Evolutionary conservation across 768 basidiomycete genomes (phyloP).

Genomic region (Amanita brunnescens): DNA sequence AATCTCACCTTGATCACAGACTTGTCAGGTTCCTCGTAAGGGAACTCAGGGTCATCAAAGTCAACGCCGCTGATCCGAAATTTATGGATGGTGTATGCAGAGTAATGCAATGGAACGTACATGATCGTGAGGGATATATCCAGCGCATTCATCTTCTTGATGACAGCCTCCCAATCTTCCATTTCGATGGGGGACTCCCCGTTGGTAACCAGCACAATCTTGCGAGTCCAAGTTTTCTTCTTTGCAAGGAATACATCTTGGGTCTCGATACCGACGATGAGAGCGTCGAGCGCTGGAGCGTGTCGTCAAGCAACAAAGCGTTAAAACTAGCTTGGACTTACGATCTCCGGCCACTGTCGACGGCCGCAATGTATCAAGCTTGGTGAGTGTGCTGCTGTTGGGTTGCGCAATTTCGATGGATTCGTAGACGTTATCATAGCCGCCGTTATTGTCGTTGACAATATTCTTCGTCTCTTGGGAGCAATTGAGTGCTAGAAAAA

Average conservation of each 20-base stretch:
- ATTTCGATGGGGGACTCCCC: conserved; percentile 67
- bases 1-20: conserved; percentile 56
- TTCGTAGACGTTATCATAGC: conserved; percentile 67
- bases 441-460: conserved; percentile 49
- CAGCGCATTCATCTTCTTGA: conserved; percentile 51
- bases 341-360: conserved; percentile 57
- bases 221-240: conserved; percentile 82
- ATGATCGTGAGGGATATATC: conserved; percentile 59
- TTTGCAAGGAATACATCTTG: conserved; percentile 56
- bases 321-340: conserved; percentile 24
- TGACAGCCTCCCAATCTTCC: conserved; percentile 68
- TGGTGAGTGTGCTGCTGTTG: conserved; percentile 55
- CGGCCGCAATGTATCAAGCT: conserved; percentile 50
- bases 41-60: conserved; percentile 69
- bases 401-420: conserved; percentile 64
- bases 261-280: conserved; percentile 81
- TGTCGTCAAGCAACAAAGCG: neutral
- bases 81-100: neutral
- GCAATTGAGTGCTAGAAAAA: neutral
- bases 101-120: conserved; percentile 31
- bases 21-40: conserved; percentile 61
- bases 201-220: conserved; percentile 79
- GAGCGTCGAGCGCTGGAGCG: conserved; percentile 65
- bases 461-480: conserved; percentile 60
- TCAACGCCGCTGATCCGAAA: conserved; percentile 62